Evolutionary conservation across 345 rosid species (phyloP), one percentile per base, ranked within the genome.

Genomic region (Melastoma malabathricum): DNA sequence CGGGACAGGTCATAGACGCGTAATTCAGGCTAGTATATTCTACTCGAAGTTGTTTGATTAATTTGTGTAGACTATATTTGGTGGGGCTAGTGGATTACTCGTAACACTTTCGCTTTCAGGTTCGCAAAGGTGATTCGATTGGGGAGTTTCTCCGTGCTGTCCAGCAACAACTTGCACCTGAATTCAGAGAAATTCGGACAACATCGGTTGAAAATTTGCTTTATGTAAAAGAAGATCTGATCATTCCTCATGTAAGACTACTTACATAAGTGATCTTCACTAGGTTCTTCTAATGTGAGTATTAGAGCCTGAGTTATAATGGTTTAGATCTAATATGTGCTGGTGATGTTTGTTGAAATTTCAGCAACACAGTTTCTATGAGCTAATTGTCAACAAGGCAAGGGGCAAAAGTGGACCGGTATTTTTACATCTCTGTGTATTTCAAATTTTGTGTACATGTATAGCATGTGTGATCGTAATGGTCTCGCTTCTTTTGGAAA

Each of bases 381-480:
- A 93, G 73, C 83, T 93, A 54, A 93, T 93, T 54, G 62, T 93
- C 47, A 88, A 88, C 77, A 93, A 80, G 72, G 99, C 97, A 3
- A 83, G 99, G 65, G 99, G 99, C 49, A 93, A 93, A 81, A 93
- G 97, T 81, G 99, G 99, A 44, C 97, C 99, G 86, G 99, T 85
- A 83, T 76, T 7, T 44, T 46, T 49, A 65, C 47, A 23, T 45
- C 27, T 43, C 50, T 23, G 14, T 13, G 6, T 49, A 16, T 59
- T 2, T 12, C 41, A 34, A 25, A 14, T 18, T 46, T 46, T 15
- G 19, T 31, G 54, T 43, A n/a, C n/a, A n/a, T 9, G 20, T 22
- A 4, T 22, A 22, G 25, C 25, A 22, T 22, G 25, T 22, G 25
- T 22, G 25, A 22, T 22, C 4, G 25, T 22, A 22, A 22, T 22